These are phyloP conservation scores for Dactylis glomerata DNA, from an alignment of 176 grass and related monocot species.

Conservation along the genomic window DNA sequence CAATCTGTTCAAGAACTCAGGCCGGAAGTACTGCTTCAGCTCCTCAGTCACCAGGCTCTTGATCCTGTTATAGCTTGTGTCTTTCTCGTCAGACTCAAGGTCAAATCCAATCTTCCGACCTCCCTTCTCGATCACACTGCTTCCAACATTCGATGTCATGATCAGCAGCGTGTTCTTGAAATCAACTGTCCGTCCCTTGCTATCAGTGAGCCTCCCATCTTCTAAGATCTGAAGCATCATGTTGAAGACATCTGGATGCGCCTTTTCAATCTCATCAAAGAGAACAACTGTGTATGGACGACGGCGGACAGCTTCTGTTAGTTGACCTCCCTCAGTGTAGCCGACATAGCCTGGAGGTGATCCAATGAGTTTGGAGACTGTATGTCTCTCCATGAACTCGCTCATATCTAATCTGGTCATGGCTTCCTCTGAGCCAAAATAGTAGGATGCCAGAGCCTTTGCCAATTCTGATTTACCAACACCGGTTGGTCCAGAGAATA, in stretches of 20 bases:
- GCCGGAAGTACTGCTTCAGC: conserved; percentile 91
- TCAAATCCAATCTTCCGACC: conserved; percentile 88
- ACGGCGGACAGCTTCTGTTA: conserved; percentile 91
- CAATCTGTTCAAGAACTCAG: conserved; percentile 88
- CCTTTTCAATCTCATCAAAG: conserved; percentile 98
- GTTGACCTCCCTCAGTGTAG: conserved; percentile 88
- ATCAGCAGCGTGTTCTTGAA: conserved; percentile 93
- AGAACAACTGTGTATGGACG: conserved; percentile 89
- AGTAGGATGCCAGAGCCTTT: conserved; percentile 80
- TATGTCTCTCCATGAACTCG: conserved; percentile 99
- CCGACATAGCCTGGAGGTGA: conserved; percentile 98
- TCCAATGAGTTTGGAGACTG: conserved; percentile 89
- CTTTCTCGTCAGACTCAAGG: conserved; percentile 84
- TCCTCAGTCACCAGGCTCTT: conserved; percentile 93
- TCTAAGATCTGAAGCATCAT: conserved; percentile 99
- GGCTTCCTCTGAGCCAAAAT: conserved; percentile 92
- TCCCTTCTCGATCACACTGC: conserved; percentile 94
- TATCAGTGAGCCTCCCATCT: conserved; percentile 93
- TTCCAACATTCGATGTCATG: conserved; percentile 92
- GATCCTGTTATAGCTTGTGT: conserved; percentile 90
- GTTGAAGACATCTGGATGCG: conserved; percentile 98
- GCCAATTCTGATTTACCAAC: conserved; percentile 97
- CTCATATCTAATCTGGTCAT: conserved; percentile 99
- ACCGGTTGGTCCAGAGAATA: conserved; percentile 96
- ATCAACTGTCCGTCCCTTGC: conserved; percentile 86